Percentiles rank a stretch among this genome's conserved stretches.
Evolutionary conservation across 2,329 filamentous ascomycete species (phyloP).

Genomic region (Lachnellula arida): DNA sequence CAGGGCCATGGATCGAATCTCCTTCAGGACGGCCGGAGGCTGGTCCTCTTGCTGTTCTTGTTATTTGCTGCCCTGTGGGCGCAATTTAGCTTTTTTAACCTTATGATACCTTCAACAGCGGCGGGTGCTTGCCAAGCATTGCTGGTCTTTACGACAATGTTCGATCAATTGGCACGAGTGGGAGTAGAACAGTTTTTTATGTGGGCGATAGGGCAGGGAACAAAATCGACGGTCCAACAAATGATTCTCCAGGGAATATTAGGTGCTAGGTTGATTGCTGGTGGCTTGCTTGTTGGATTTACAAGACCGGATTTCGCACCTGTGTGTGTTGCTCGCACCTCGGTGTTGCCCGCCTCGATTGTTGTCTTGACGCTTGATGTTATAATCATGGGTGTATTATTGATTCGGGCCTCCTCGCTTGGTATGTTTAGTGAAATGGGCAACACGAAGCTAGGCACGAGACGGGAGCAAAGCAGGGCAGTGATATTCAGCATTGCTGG

Average conservation of each 20-base stretch:
- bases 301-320: constrained; percentile 30
- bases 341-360: constrained; percentile 27
- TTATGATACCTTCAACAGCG: constrained; percentile 22
- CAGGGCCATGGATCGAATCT: constrained; percentile 29
- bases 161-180: constrained; percentile 32
- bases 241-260: constrained; percentile 29
- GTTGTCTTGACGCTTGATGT: constrained; percentile 28
- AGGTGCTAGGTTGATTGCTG: constrained; percentile 25
- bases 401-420: constrained; percentile 22
- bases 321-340: constrained; percentile 29
- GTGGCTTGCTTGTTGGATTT: constrained; percentile 29
- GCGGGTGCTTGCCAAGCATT: constrained; percentile 25
- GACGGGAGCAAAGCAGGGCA: constrained; percentile 23
- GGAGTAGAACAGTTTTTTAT: constrained; percentile 31
- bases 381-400: constrained; percentile 27
- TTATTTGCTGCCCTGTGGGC: constrained; percentile 32
- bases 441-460: constrained; percentile 10
- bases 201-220: constrained; percentile 29
- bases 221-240: constrained; percentile 23
- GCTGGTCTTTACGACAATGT: constrained; percentile 27
- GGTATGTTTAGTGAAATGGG: constrained; percentile 20
- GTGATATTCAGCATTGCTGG: constrained; percentile 25
- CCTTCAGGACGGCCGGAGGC: constrained; percentile 34
- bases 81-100: constrained; percentile 30
- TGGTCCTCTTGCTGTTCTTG: constrained; percentile 35